Percentiles rank a stretch among this genome's conserved stretches.
These are phyloP conservation scores for Arthroderma uncinatum DNA, from an alignment of 2,329 filamentous ascomycete genomes.

Conservation along the genomic window DNA sequence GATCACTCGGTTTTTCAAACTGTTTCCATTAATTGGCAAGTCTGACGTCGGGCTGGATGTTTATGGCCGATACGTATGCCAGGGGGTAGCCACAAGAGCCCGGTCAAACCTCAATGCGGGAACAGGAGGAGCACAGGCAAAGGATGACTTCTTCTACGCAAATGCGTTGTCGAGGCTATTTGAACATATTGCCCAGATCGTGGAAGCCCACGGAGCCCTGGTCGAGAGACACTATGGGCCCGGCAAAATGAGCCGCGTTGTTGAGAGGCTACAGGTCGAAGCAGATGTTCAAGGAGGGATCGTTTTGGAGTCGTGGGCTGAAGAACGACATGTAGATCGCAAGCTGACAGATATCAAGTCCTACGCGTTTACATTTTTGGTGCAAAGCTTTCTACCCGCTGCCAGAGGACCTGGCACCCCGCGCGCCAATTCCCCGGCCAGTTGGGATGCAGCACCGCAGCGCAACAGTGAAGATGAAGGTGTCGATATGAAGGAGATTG, in stretches of 20 bases:
- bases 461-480: conserved; percentile 74
- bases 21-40: conserved; percentile 86
- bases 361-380: conserved; percentile 92
- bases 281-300: conserved; percentile 95
- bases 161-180: conserved; percentile 84
- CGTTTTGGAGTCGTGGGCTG: conserved; percentile 87
- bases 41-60: conserved; percentile 84
- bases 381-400: conserved; percentile 77
- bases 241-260: conserved; percentile 89
- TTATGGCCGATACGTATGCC: conserved; percentile 91
- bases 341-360: conserved; percentile 92
- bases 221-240: conserved; percentile 89
- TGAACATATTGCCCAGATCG: conserved; percentile 93
- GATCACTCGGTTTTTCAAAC: conserved; percentile 93
- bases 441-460: conserved; percentile 40
- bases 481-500: conserved; percentile 94
- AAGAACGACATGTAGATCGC: conserved; percentile 73
- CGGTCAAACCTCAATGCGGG: conserved; percentile 66
- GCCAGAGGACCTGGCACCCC: conserved; percentile 56
- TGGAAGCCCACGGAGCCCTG: conserved; percentile 79
- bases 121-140: conserved; percentile 47
- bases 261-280: conserved; percentile 84
- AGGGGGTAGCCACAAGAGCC: conserved; percentile 78
- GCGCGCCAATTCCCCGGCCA: conserved; percentile 65
- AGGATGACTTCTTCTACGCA: conserved; percentile 82